Base-by-base conservation (phyloP, 805 yeast species). In the Wickerhamiella australiensis region DNA sequence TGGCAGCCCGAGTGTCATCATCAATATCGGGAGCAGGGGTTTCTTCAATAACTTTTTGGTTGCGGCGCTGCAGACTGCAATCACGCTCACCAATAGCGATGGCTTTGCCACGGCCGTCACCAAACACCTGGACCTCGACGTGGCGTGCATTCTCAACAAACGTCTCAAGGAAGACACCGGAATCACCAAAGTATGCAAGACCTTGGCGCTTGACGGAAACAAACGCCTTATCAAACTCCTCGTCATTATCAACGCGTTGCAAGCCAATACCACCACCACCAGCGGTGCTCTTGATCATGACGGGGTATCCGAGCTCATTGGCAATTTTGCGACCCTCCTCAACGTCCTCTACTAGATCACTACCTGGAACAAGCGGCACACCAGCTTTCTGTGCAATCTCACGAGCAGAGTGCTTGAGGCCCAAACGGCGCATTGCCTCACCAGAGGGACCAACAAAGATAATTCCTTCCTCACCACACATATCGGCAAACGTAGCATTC, bases 261-360 rank as follows among this genome's bases (percentile, higher is more conserved):
- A 90, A 71, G 56, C 98, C 98, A 61, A 90, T 90, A 68, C 98
- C 98, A 67, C 98, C 98, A 61, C 98, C 98, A 64, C 98, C 98
- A 22, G 97, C 97, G 53, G 98, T 92, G 22, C 95, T 83, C 67
- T 90, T 90, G 46, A 92, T 85, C 97, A 90, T 90, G 29, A 90
- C 78, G 25, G 97, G 97, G 59, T 85, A 92, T 17, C 72, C 75
- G 35, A 90, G 70, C 58, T 75, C 68, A 15, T 76, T 79, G 13
- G 96, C 97, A 54, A 81, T 76, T 53, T 68, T 73, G 51, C 72
- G 70, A 3, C 97, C 97, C 59, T 84, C 95, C 9, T 74, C 74
- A 11, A 88, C 73, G 54, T 77, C 69, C 1, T 75, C 69, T 33
- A 90, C 79, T 56, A 92, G 72, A 7, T 86, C 94, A 13, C 96